A percentile compares a stretch with the other conserved stretches of the same genome.
phyloP scores from a whole-genome alignment of 768 basidiomycete genomes.

The Roridomyces roridus region DNA sequence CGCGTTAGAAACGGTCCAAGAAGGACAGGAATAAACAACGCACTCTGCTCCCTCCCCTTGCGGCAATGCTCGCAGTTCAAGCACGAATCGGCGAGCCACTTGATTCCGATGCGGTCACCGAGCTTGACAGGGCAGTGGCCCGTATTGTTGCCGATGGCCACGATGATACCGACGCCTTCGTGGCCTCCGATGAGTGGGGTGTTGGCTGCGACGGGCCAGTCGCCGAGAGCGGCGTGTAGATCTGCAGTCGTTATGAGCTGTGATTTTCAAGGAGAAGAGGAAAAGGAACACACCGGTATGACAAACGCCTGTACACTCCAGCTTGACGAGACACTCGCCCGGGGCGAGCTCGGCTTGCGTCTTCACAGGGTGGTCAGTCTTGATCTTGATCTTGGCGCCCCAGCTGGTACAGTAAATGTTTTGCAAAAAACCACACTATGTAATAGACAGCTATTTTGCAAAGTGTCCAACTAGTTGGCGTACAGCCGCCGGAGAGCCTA shows the following conservation, averaged over 20 bases:
- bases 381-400: slow-evolving; percentile 45
- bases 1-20: too few species aligned
- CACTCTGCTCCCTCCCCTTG: slow-evolving; percentile 78
- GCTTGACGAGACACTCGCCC: slow-evolving; percentile 78
- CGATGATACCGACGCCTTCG: slow-evolving; percentile 82
- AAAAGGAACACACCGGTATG: too few species aligned
- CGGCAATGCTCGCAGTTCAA: slow-evolving; percentile 78
- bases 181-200: slow-evolving; percentile 82
- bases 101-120: slow-evolving; percentile 85
- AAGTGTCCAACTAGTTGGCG: too few species aligned
- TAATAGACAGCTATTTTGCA: too few species aligned
- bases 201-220: slow-evolving; percentile 78
- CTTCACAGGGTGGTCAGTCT: slow-evolving; percentile 60
- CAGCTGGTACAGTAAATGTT: too few species aligned
- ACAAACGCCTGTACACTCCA: slow-evolving; percentile 69
- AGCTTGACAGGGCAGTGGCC: slow-evolving; percentile 64
- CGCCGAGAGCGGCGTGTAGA: slow-evolving; percentile 73
- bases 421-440: too few species aligned
- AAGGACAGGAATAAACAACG: too few species aligned
- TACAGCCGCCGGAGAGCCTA: too few species aligned
- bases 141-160: slow-evolving; percentile 79
- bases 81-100: slow-evolving; percentile 78
- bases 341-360: slow-evolving; percentile 61
- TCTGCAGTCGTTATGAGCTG: slow-evolving; percentile 55
- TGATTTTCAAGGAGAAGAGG: neutral